Evolutionary conservation across 2,329 filamentous ascomycete species (phyloP).

Genomic region (Paracorniculantispora psalliotae): DNA sequence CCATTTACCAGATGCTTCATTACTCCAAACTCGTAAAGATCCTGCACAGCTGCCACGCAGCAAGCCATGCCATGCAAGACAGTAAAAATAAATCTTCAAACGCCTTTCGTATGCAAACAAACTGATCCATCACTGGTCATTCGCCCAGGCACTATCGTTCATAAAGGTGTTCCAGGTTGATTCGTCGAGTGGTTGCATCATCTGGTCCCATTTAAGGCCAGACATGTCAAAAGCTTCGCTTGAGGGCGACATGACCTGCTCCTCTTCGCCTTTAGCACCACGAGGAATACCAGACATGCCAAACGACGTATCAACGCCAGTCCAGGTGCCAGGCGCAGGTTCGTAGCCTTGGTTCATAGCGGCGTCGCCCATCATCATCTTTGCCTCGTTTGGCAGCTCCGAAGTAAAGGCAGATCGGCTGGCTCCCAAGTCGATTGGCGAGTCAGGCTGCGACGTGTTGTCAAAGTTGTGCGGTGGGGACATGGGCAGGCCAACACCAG

Average conservation of each 20-base stretch:
- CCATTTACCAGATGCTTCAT: background rate
- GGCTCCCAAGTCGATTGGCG: conserved; percentile 18
- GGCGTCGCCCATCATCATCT: conserved; percentile 33
- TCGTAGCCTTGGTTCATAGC: conserved; percentile 25
- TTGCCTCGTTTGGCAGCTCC: conserved; percentile 37
- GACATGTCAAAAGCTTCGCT: background rate
- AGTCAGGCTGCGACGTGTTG: conserved; percentile 15
- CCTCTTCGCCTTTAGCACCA: background rate
- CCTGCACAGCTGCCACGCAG: background rate
- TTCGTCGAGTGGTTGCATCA: conserved; percentile 22
- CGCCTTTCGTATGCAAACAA: background rate
- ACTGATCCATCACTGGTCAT: background rate
- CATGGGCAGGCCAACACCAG: background rate
- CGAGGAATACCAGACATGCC: background rate
- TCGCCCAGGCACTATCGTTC: conserved; percentile 24
- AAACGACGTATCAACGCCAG: conserved; percentile 10
- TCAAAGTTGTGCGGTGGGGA: conserved; percentile 1
- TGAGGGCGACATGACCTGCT: conserved; percentile 1
- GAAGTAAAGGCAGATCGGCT: conserved; percentile 36
- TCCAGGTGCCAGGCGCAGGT: conserved; percentile 14
- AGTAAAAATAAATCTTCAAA: no score
- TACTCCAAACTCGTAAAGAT: background rate
- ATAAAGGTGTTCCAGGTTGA: conserved; percentile 27
- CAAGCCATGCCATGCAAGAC: no score
- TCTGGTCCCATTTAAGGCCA: conserved; percentile 15